Percentiles rank a stretch among this genome's conserved stretches.
Evolutionary conservation across 495 filamentous ascomycete species (phyloP).

Genomic region (Physcia stellaris): DNA sequence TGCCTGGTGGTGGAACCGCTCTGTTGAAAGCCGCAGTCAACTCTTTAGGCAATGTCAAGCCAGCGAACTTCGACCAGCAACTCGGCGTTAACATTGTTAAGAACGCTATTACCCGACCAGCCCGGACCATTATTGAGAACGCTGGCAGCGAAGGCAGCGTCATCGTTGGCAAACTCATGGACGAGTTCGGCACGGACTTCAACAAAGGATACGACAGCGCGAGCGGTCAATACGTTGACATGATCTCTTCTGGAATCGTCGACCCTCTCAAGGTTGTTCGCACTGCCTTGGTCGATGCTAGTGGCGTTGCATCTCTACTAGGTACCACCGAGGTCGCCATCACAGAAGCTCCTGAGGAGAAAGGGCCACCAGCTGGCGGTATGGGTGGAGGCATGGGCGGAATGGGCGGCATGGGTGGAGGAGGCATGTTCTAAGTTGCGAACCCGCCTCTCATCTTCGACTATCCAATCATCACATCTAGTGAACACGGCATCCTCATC

Average conservation of each 20-base stretch:
- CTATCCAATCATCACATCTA: too few species aligned
- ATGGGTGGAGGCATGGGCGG: slow-evolving; percentile 43
- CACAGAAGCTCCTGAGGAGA: slow-evolving; percentile 89
- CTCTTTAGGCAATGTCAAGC: slow-evolving; percentile 66
- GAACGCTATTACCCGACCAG: slow-evolving; percentile 90
- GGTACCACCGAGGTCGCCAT: slow-evolving; percentile 97
- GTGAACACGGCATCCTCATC: too few species aligned
- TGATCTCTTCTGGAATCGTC: slow-evolving; percentile 93
- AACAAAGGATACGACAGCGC: slow-evolving; percentile 95
- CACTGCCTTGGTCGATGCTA: slow-evolving; percentile 85
- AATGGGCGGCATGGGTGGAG: slow-evolving; percentile 59
- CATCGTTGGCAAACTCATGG: slow-evolving; percentile 93
- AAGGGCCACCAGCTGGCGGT: slow-evolving; percentile 47
- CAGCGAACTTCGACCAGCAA: slow-evolving; percentile 96
- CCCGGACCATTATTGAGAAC: slow-evolving; percentile 93
- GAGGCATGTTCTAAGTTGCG: slow-evolving; percentile 33
- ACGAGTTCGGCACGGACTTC: slow-evolving; percentile 86
- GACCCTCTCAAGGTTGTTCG: slow-evolving; percentile 99
- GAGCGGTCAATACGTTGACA: slow-evolving; percentile 96
- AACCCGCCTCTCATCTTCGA: slow-evolving; percentile 11
- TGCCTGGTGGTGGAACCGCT: slow-evolving; percentile 95
- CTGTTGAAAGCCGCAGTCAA: slow-evolving; percentile 94
- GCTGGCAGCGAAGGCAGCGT: slow-evolving; percentile 92
- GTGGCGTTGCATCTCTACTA: slow-evolving; percentile 89
- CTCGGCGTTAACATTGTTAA: slow-evolving; percentile 95